Percentiles rank a stretch among this genome's conserved stretches.
phyloP scores from a whole-genome alignment of 1,284 basidiomycete species.

The Coniferiporia weirii region DNA sequence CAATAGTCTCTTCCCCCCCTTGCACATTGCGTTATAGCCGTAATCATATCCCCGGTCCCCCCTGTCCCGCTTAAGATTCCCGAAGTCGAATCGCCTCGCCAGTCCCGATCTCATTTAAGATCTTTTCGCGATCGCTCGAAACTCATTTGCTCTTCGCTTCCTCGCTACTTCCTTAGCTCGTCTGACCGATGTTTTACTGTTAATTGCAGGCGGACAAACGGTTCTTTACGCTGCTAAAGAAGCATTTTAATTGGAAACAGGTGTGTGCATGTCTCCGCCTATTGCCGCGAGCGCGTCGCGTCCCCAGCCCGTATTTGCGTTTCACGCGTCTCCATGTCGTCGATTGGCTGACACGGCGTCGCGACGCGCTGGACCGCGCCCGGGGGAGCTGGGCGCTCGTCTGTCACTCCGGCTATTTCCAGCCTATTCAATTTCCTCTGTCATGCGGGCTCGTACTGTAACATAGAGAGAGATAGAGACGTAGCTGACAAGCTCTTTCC shows the following conservation, averaged over 20 bases:
- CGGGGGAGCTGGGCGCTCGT: too few species aligned
- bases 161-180: too few species aligned
- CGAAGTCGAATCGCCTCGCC: too few species aligned
- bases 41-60: background rate
- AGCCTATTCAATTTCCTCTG: background rate
- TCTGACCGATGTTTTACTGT: background rate
- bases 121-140: background rate
- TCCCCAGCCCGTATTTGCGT: too few species aligned
- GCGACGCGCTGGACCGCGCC: too few species aligned
- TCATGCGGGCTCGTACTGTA: background rate
- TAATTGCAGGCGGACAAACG: conserved; percentile 75
- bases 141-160: background rate
- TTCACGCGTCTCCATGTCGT: too few species aligned
- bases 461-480: background rate
- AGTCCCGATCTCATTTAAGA: too few species aligned
- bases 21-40: background rate
- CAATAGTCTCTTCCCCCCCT: too few species aligned
- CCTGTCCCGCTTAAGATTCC: background rate
- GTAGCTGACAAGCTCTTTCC: background rate
- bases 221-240: conserved; percentile 81
- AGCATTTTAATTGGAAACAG: conserved; percentile 75
- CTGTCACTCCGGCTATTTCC: background rate
- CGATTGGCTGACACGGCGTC: too few species aligned
- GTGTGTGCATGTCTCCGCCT: conserved; percentile 29
- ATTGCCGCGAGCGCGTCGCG: background rate